Base-by-base conservation (phyloP, 2,329 filamentous ascomycete genomes). In the Ascochyta fabae region DNA sequence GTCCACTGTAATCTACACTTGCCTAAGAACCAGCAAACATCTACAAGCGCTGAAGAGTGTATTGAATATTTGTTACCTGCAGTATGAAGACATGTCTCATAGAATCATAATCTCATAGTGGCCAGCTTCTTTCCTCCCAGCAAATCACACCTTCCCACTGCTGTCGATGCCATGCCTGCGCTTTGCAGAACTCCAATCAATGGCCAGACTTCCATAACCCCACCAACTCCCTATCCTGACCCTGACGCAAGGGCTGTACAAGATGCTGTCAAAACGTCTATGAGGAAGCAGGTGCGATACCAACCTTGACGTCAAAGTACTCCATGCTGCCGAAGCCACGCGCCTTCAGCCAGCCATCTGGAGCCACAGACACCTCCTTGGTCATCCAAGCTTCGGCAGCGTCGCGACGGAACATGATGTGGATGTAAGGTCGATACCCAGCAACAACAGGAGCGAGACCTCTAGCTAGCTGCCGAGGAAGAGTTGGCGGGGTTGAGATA, bases 291-390 rank as follows among this genome's bases (percentile, higher is more conserved):
- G 35, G 26, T 16, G 22, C 56, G 19, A 66, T 57, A 3, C 69
- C 68, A 15, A 72, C 65, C 53, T 62, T 69, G 51, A 72, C 46
- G 1, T 68, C 53, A 29, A 70, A 73, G 49, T 67, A 41, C 50
- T 72, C 68, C 69, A 72, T 70, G 1, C 10, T 3, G 1, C 16
- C 53, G 36, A 72, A 74, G 10, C 71, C 70, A 27, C 53, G 54
- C 2, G 51, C 42, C 4, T 6, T 4, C 4, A 70, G 56, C 70
- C 70, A 73, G 35, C 7, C 38, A 5, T 1, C 41, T 1, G 62
- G 65, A 9, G 64, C 26, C 6, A 35, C 29, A 1, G 61, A 58
- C 15, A 61, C 54, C 3, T 48, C 42, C 4, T 39, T 10, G 0
- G 26, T 58, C 69, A 72, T 72, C 69, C 69, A 73, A 0, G 50